Percentiles rank a stretch among this genome's conserved stretches.
Conservation (phyloP, 257 asterid species). For the Cordia subcordata region DNA sequence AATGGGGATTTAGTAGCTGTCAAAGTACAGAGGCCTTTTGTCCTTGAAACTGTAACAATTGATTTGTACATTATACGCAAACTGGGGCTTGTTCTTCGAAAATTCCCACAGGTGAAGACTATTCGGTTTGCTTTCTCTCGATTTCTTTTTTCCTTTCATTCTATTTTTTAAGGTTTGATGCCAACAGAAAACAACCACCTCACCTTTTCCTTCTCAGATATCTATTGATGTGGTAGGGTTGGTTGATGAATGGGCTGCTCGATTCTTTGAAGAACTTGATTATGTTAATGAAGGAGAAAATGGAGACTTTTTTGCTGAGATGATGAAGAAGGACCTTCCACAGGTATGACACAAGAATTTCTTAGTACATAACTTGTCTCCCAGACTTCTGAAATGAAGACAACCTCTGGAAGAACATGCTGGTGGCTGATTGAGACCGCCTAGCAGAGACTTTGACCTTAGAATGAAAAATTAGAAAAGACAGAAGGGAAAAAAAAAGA, state of each 20-base stretch:
- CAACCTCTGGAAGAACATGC: no score
- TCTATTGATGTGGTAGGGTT: conserved; percentile 94
- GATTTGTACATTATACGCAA: conserved; percentile 84
- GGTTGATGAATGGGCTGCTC: conserved; percentile 99
- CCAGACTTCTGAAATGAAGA: no score
- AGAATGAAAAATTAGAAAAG: not conserved
- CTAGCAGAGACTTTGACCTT: not conserved
- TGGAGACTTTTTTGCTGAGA: conserved; percentile 87
- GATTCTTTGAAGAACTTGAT: conserved; percentile 98
- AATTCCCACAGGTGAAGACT: conserved; percentile 77
- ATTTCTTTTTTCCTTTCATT: no score
- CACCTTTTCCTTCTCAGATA: conserved; percentile 31
- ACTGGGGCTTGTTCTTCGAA: conserved; percentile 81
- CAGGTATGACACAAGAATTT: conserved; percentile 41
- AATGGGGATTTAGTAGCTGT: conserved; percentile 97
- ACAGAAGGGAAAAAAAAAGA: not conserved
- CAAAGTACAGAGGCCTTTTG: conserved; percentile 98
- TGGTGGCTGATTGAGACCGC: no score
- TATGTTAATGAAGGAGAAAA: conserved; percentile 94
- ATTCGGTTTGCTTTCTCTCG: conserved; percentile 3
- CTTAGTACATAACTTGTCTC: no score
- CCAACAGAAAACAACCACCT: not conserved
- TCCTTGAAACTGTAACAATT: conserved; percentile 96
- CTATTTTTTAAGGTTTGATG: conserved; percentile 1
- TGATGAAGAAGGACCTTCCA: conserved; percentile 98